Evolutionary conservation across 1,139 yeast genomes (phyloP), one percentile per base, ranked within the genome.

Genomic region (Magnusiomyces paraingens): DNA sequence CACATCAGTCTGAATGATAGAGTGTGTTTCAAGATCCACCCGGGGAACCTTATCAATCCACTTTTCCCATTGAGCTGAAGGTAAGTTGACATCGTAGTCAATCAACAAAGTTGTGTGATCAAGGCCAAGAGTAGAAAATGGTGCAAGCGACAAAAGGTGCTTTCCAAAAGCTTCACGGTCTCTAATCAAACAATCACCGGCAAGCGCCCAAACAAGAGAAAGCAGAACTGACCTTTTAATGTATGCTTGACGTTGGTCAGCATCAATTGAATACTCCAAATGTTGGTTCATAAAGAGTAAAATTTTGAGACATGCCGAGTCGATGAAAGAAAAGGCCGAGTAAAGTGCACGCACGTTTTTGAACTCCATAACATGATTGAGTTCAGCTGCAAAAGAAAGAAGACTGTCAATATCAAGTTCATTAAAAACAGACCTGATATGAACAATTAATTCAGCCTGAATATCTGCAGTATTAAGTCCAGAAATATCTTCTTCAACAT

Each of bases 201-300:
- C 74, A 64, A 86, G 81, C 0, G 93, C 75, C 95, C 95, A 87
- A 0, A 77, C 66, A 8, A 83, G 47, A 0, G 84, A 72, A 5
- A 81, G 64, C 2, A 79, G 55, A 1, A 78, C 57, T 0, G 76
- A 69, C 52, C 75, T 78, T 0, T 61, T 60, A 5, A 75, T 64
- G 62, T 67, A 83, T 1, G 32, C 40, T 2, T 49, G 47, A 21
- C 63, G 59, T 40, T 60, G 64, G 0, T 66, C 63, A 1, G 64
- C 49, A 40, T 70, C 45, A 5, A 65, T 61, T 5, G 61, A 60
- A 47, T 64, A 63, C 39, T 64, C 68, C 6, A 58, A 52, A 32
- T 64, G 64, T 44, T 59, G 65, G 39, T 57, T 45, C 50, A 64
- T 51, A 47, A 55, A 61, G 5, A 55, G 51, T 20, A 60, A 49